Evolutionary conservation across 2,329 filamentous ascomycete species (phyloP).

Genomic region (Beauveria bassiana): DNA sequence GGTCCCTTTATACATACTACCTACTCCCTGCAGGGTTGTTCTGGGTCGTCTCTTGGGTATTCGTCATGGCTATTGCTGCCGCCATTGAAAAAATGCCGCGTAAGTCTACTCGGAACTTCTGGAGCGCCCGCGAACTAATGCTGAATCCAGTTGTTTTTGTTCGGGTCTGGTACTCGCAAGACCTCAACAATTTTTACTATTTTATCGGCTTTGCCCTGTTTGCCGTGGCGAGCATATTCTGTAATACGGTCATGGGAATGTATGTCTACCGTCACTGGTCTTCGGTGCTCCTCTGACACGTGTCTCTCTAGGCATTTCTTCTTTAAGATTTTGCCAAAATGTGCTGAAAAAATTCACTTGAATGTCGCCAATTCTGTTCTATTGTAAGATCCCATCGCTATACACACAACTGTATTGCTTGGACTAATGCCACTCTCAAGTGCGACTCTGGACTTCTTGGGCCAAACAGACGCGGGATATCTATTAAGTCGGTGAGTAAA

Average conservation of each 20-base stretch:
- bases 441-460: not conserved
- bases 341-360: not conserved
- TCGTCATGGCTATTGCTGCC: not conserved
- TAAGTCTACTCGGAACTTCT: not conserved
- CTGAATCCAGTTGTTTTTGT: not conserved
- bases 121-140: not conserved
- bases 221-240: not conserved
- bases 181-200: not conserved
- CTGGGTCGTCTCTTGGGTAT: not conserved
- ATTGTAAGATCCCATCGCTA: not conserved
- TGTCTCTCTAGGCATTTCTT: not conserved
- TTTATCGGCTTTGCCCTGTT: conserved; percentile 1
- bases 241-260: not conserved
- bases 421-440: not conserved
- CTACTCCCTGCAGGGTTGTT: not conserved
- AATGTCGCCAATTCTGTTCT: not conserved
- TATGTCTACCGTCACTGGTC: not conserved
- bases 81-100: not conserved
- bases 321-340: not conserved
- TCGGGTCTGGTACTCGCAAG: conserved; percentile 3
- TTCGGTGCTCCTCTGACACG: not conserved
- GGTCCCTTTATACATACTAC: no score
- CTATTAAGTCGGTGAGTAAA: not conserved
- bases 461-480: not conserved
- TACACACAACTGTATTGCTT: not conserved